Base-by-base conservation (phyloP, 2,329 filamentous ascomycete genomes). In the Fusarium tuaranense region DNA sequence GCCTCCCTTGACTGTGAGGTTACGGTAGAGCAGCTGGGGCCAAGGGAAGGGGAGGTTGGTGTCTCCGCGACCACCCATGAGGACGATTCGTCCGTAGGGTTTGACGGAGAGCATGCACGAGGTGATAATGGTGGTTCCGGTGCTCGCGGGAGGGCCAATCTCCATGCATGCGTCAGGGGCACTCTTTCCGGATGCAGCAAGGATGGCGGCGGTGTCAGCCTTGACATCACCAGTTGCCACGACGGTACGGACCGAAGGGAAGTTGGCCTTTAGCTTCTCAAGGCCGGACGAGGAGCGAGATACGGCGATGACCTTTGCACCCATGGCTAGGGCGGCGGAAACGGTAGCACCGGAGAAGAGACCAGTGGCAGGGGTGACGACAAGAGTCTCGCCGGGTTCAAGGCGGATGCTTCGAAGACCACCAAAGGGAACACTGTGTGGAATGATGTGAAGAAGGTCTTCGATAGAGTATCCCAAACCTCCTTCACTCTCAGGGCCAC, bases 331-430 rank as follows among this genome's bases (percentile, higher is more conserved):
- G 0, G 88, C 88, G 4, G 87, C 78, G 5, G 83, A 74, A 2
- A 89, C 87, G 1, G 82, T 86, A 2, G 84, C 83, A 4, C 87
- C 84, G 1, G 87, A 85, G 75, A 86, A 90, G 0, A 76, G 74
- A 0, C 88, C 88, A 0, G 87, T 89, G 1, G 87, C 87, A 1
- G 88, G 88, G 22, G 80, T 80, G 1, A 90, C 74, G 41, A 90
- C 77, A 22, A 90, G 79, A 0, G 84, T 87, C 74, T 90, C 86
- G 5, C 88, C 87, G 1, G 85, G 78, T 63, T 84, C 79, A 13
- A 89, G 62, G 13, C 81, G 78, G 64, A 87, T 81, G 46, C 83
- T 83, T 4, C 81, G 74, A 6, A 89, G 73, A 0, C 86, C 87
- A 5, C 87, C 87, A 57, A 83, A 87, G 0, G 84, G 80, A 2